A percentile compares a stretch with the other conserved stretches of the same genome.
These are phyloP conservation scores for Dactylonectria macrodidyma DNA, from an alignment of 2,329 filamentous ascomycete species.

Conservation along the genomic window DNA sequence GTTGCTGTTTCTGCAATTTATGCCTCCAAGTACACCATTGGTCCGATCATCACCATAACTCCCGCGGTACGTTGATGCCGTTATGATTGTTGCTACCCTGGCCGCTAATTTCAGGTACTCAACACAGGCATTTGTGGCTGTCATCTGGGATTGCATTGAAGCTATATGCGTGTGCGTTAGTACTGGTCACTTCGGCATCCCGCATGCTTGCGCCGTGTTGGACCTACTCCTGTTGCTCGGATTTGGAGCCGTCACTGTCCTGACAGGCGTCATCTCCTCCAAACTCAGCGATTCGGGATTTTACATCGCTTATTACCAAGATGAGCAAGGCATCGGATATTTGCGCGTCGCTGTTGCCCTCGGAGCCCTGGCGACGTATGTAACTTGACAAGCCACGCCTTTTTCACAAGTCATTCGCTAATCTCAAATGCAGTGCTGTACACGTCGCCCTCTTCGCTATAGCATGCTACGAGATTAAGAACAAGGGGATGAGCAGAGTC, in stretches of 20 bases:
- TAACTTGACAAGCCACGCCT: neutral
- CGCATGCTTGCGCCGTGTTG: slow-evolving; percentile 29
- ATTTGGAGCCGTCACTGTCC: slow-evolving; percentile 29
- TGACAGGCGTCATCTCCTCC: slow-evolving; percentile 31
- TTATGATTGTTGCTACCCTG: neutral
- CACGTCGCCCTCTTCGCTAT: slow-evolving; percentile 8
- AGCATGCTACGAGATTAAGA: slow-evolving; percentile 11
- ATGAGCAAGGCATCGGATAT: slow-evolving; percentile 26
- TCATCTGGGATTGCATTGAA: slow-evolving; percentile 31
- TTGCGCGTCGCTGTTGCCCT: slow-evolving; percentile 29
- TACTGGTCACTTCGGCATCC: slow-evolving; percentile 2
- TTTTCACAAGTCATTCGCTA: neutral
- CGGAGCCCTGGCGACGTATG: slow-evolving; percentile 31
- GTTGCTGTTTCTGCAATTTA: slow-evolving; percentile 29
- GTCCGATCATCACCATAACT: slow-evolving; percentile 34
- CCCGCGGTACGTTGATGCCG: slow-evolving; percentile 28
- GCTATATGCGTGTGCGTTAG: slow-evolving; percentile 20
- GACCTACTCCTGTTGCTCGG: slow-evolving; percentile 32
- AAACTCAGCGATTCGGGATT: slow-evolving; percentile 34
- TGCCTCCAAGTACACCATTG: slow-evolving; percentile 27
- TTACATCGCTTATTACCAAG: slow-evolving; percentile 36
- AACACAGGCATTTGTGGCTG: slow-evolving; percentile 19
- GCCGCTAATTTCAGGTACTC: neutral
- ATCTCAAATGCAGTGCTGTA: neutral
- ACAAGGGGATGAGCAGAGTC: neutral